Conservation (phyloP, 1,284 basidiomycete genomes). For the Schizophyllum commune region DNA sequence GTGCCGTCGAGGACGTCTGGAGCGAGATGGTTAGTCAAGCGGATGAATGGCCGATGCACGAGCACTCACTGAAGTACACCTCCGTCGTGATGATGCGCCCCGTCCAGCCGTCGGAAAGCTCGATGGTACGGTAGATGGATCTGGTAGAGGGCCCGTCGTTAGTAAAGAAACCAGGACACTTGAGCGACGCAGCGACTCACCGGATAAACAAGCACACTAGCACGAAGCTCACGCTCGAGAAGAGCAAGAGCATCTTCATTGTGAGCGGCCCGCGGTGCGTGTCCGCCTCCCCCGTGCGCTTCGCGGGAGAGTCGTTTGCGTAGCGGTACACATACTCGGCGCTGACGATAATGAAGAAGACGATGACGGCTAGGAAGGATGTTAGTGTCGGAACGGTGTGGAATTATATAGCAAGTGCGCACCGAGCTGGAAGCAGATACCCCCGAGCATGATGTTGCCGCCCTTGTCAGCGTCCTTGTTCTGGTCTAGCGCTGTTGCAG, state of each 20-base stretch:
- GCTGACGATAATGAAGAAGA: constrained; percentile 25
- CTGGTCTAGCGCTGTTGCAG: constrained; percentile 28
- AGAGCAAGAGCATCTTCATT: constrained; percentile 18
- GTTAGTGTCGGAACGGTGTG: background rate
- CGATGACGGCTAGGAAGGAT: constrained; percentile 25
- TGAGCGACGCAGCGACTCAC: too few species aligned
- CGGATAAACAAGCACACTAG: constrained; percentile 30
- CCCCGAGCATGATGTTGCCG: constrained; percentile 42
- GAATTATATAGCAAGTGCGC: background rate
- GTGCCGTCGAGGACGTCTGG: constrained; percentile 28
- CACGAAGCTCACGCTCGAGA: constrained; percentile 23
- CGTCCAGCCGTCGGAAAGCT: constrained; percentile 28
- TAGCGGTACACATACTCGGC: constrained; percentile 32
- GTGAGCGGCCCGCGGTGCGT: constrained; percentile 7
- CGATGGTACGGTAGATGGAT: constrained; percentile 31
- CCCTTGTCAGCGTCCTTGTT: constrained; percentile 23
- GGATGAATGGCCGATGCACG: background rate
- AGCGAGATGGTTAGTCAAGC: background rate
- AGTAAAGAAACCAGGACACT: background rate
- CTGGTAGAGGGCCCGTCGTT: constrained; percentile 12
- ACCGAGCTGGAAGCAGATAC: constrained; percentile 29
- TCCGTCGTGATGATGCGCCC: constrained; percentile 28
- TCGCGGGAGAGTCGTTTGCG: constrained; percentile 19
- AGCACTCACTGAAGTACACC: constrained; percentile 28
- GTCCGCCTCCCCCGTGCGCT: constrained; percentile 2